Conservation (phyloP, 345 rosid genomes). For the Viola odorata region DNA sequence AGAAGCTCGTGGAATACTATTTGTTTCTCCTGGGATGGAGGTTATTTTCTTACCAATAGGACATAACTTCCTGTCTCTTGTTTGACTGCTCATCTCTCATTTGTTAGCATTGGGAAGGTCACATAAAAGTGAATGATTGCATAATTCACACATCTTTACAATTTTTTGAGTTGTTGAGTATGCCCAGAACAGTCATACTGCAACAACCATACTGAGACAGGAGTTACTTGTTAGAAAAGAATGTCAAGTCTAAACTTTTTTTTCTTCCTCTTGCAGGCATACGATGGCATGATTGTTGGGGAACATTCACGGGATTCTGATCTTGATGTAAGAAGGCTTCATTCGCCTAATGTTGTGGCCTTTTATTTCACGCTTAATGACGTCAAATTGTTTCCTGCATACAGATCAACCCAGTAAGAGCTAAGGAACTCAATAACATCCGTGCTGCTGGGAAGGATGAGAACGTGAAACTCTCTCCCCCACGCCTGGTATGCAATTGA, state of each 20-base stretch:
- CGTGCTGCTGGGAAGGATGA: constrained; percentile 86
- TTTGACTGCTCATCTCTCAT: neutral
- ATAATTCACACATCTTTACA: neutral
- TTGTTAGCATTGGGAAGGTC: neutral
- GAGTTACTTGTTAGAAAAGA: neutral
- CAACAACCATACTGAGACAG: neutral
- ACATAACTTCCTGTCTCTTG: neutral
- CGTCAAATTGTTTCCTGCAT: constrained; percentile 8
- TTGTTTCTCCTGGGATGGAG: constrained; percentile 83
- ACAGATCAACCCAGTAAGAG: constrained; percentile 81
- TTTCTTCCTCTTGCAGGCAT: constrained; percentile 49
- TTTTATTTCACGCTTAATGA: constrained; percentile 17
- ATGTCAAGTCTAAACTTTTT: neutral
- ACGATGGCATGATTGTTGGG: constrained; percentile 97
- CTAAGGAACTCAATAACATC: constrained; percentile 74
- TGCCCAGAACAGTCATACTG: neutral
- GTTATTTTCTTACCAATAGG: constrained; percentile 28
- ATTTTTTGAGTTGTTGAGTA: neutral
- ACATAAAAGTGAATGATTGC: neutral
- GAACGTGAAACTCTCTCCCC: constrained; percentile 88
- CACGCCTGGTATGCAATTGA: constrained; percentile 58
- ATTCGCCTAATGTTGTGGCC: neutral
- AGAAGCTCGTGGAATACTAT: constrained; percentile 93
- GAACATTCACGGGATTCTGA: constrained; percentile 95
- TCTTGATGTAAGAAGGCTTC: constrained; percentile 73